Evolutionary conservation across 495 filamentous ascomycete species (phyloP), one percentile per base, ranked within the genome.

Genomic region (Annulohypoxylon stygium): DNA sequence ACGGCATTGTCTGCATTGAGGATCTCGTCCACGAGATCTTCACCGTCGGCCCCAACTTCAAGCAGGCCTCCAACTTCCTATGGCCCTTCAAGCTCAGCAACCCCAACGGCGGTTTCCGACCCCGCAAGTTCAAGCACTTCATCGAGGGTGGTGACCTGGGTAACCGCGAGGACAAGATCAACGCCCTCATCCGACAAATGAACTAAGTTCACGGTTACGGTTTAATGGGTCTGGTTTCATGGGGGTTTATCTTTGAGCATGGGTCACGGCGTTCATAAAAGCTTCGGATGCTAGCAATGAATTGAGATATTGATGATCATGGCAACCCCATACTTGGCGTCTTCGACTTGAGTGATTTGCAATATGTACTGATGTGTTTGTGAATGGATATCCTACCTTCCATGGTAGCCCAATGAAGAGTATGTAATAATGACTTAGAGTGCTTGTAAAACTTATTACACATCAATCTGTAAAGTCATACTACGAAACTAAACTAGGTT

Each of bases 31-130:
- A 99, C 89, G 96, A 99, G 89, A 97, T 99, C 88, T 94, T 89
- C 88, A 97, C 94, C 68, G 96, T 98, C 72, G 96, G 95, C 78
- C 94, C 95, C 87, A 97, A 97, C 89, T 99, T 99, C 93, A 99
- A 99, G 92, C 94, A 98, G 89, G 93, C 93, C 81, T 92, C 93
- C 89, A 99, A 98, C 92, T 98, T 98, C 90, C 88, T 99, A 57
- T 99, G 96, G 96, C 96, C 96, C 78, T 99, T 99, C 91, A 98
- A 99, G 92, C 91, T 99, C 77, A 93, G 89, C 88, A 97, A 94
- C 88, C 96, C 96, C 78, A 99, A 86, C 72, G 97, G 96, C 80
- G 95, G 97, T 60, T 99, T 99, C 92, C 88, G 92, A 81, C 84
- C 90, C 65, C 89, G 96, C 83, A 99, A 98, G 88, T 98, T 98